These are phyloP conservation scores for Parastagonospora nodorum DNA, from an alignment of 2,329 filamentous ascomycete genomes.

Conservation along the genomic window DNA sequence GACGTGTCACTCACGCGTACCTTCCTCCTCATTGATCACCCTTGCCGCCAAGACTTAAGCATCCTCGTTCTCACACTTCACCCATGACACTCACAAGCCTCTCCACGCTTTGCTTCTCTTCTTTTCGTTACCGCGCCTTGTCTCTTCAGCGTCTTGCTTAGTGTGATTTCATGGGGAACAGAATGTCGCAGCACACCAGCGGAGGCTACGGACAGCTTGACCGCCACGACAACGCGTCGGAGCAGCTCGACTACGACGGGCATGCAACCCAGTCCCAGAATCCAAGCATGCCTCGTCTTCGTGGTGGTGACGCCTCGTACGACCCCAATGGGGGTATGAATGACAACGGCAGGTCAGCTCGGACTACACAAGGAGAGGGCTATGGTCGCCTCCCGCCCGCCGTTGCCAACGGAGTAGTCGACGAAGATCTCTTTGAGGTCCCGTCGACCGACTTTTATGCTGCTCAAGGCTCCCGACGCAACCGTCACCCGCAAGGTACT, in stretches of 20 bases:
- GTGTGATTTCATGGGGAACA: constrained; percentile 4
- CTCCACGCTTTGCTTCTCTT: neutral
- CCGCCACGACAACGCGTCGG: neutral
- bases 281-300: neutral
- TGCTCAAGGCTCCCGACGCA: neutral
- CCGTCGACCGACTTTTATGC: constrained; percentile 1
- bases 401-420: neutral
- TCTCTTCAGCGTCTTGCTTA: neutral
- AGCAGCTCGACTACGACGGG: neutral
- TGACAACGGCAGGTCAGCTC: neutral
- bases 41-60: neutral
- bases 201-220: neutral
- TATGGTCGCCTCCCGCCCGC: neutral
- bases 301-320: constrained; percentile 3
- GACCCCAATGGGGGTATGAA: neutral
- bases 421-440: constrained; percentile 6
- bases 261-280: neutral
- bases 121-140: neutral
- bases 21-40: constrained; percentile 12
- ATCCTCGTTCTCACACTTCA: neutral
- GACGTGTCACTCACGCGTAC: constrained; percentile 9
- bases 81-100: neutral
- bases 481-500: neutral
- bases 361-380: neutral
- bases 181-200: neutral